Base-by-base conservation (phyloP, 139 green algal genomes). In the Picochlorum sp. region DNA sequence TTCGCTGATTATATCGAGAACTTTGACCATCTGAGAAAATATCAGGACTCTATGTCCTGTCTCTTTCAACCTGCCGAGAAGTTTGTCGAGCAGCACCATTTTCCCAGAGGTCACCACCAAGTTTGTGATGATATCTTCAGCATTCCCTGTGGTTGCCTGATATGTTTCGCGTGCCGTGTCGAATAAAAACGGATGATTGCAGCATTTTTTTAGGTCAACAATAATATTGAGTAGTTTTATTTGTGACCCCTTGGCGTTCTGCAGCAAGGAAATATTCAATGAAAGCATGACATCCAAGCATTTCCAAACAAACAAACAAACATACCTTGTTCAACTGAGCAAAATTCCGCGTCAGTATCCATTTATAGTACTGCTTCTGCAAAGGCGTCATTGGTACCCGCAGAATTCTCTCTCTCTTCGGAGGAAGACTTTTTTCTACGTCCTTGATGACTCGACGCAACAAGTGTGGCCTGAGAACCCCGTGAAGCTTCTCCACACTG, bases 301-400 rank as follows among this genome's bases (percentile, higher is more conserved):
- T 30, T 34, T 13, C 50, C 10, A 13, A 26, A 60, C 26, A 10
- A 28, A 0, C 54, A n/a, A 41, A 41, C 34, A 41, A 41, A 28
- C 37, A 10, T 38, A 69, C 82, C 76, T 96, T 96, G 74, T 98
- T 98, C 46, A 98, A 87, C 71, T 90, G 82, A 47, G 83, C 78
- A 74, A 92, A 96, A 81, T 98, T 98, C 62, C 88, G 85, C 9
- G 84, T 79, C 4, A 98, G 84, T 65, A 98, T 96, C 84, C 83
- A 95, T 74, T 91, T 94, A 87, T 98, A 97, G 75, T 93, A 96
- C 82, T 95, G 86, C 50, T 81, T 80, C 81, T 97, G 90, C 74
- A 97, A 79, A 14, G 90, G 90, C 0, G 85, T 89, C 90, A 96
- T 97, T 50, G 86, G 82, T 54, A 97, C 34, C 0, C 34, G 34